A percentile compares a stretch with the other conserved stretches of the same genome.
These are phyloP conservation scores for Coniochaeta sp. DNA, from an alignment of 2,329 filamentous ascomycete genomes.

Conservation along the genomic window DNA sequence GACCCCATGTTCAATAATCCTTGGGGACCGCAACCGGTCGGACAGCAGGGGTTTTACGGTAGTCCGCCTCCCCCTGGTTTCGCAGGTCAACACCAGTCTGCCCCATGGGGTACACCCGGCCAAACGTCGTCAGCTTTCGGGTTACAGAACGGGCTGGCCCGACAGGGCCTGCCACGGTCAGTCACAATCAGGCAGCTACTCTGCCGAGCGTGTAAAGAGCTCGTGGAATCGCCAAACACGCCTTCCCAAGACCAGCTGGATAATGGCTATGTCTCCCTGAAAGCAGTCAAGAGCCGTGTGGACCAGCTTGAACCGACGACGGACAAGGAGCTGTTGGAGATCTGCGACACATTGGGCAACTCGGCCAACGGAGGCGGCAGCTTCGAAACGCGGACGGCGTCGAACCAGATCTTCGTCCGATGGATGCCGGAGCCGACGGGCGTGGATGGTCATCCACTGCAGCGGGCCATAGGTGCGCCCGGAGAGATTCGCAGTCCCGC, in stretches of 20 bases:
- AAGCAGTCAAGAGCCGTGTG: constrained; percentile 57
- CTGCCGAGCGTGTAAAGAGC: constrained; percentile 67
- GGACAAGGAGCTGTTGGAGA: constrained; percentile 65
- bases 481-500: constrained; percentile 66
- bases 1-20: constrained; percentile 14
- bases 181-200: constrained; percentile 66
- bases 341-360: constrained; percentile 89
- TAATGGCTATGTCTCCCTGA: constrained; percentile 64
- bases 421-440: constrained; percentile 45
- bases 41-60: constrained; percentile 13
- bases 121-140: constrained; percentile 12
- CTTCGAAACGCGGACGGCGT: constrained; percentile 58
- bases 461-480: constrained; percentile 43
- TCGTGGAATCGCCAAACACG: constrained; percentile 25
- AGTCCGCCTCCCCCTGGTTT: constrained; percentile 41
- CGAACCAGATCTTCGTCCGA: constrained; percentile 36
- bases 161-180: constrained; percentile 53
- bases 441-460: constrained; percentile 29
- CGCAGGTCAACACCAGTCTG: constrained; percentile 4
- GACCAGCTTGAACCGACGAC: constrained; percentile 35
- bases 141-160: constrained; percentile 23
- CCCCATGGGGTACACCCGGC: constrained; percentile 12
- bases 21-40: constrained; percentile 12
- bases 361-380: constrained; percentile 81
- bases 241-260: constrained; percentile 26